These are phyloP conservation scores for Vigna radiata DNA, from an alignment of 306 rosid species.

Conservation along the genomic window DNA sequence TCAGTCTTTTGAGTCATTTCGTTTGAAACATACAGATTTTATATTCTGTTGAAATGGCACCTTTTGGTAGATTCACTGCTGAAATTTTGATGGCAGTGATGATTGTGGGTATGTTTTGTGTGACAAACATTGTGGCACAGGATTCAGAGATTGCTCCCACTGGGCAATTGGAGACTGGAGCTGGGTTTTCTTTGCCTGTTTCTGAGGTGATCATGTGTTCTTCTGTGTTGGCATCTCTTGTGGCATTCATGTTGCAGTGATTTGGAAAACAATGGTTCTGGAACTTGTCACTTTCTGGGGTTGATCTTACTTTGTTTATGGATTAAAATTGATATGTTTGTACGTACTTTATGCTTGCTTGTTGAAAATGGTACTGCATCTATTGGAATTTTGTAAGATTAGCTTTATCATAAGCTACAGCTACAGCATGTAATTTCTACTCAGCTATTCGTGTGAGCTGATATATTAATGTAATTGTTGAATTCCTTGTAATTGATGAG, in stretches of 20 bases:
- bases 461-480: slow-evolving; percentile 31
- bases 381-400: slow-evolving; percentile 30
- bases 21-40: neutral
- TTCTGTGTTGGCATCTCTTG: slow-evolving; percentile 54
- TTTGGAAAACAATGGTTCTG: slow-evolving; percentile 6
- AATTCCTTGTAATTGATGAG: slow-evolving; percentile 18
- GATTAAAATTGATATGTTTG: slow-evolving; percentile 3
- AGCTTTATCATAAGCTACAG: slow-evolving; percentile 39
- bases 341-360: slow-evolving; percentile 31
- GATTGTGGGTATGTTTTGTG: slow-evolving; percentile 40
- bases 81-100: slow-evolving; percentile 30
- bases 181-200: slow-evolving; percentile 47
- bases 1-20: neutral
- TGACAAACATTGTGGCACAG: slow-evolving; percentile 46
- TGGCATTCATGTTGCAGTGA: slow-evolving; percentile 43
- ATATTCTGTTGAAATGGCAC: slow-evolving; percentile 51
- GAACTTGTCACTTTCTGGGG: slow-evolving; percentile 7
- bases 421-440: slow-evolving; percentile 40
- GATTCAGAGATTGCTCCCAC: slow-evolving; percentile 49
- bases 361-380: slow-evolving; percentile 34
- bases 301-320: slow-evolving; percentile 19
- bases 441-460: slow-evolving; percentile 26
- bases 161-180: slow-evolving; percentile 55
- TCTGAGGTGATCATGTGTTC: slow-evolving; percentile 47
- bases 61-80: slow-evolving; percentile 31